Conservation (phyloP, 2,329 filamentous ascomycete species). For the Beauveria bassiana region DNA sequence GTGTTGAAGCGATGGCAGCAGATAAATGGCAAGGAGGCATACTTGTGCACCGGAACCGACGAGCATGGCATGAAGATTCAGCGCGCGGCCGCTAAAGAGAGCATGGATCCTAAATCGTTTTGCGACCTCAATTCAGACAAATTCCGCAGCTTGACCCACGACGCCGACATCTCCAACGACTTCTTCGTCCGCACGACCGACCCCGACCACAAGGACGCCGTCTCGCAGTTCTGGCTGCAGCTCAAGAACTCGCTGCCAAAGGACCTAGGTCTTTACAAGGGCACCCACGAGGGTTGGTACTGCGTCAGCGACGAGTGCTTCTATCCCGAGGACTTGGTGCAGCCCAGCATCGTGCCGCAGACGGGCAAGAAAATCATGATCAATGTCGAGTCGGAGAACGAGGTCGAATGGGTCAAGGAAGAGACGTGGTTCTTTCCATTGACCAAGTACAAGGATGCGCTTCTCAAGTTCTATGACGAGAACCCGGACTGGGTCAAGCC, state of each 20-base stretch:
- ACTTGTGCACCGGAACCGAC: slow-evolving; percentile 86
- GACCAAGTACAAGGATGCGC: slow-evolving; percentile 68
- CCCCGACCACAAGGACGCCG: slow-evolving; percentile 69
- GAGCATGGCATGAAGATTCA: slow-evolving; percentile 98
- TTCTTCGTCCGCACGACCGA: slow-evolving; percentile 93
- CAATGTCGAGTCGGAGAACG: slow-evolving; percentile 79
- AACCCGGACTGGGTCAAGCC: slow-evolving; percentile 77
- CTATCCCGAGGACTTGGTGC: slow-evolving; percentile 71
- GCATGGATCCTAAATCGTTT: slow-evolving; percentile 69
- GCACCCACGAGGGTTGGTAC: slow-evolving; percentile 91
- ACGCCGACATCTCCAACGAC: slow-evolving; percentile 66
- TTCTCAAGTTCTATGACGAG: slow-evolving; percentile 70
- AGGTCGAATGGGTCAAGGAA: slow-evolving; percentile 92
- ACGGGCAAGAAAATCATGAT: slow-evolving; percentile 80
- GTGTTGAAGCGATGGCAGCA: slow-evolving; percentile 87
- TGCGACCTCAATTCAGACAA: slow-evolving; percentile 77
- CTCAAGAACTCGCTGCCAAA: slow-evolving; percentile 49
- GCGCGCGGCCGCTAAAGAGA: slow-evolving; percentile 66
- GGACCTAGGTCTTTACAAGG: slow-evolving; percentile 71
- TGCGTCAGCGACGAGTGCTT: slow-evolving; percentile 95
- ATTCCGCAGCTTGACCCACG: slow-evolving; percentile 67
- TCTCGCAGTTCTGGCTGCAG: slow-evolving; percentile 82
- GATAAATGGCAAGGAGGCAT: slow-evolving; percentile 61
- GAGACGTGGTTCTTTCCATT: slow-evolving; percentile 92
- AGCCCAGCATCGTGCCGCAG: slow-evolving; percentile 65